Evolutionary conservation across 345 rosid genomes (phyloP).

Genomic region (Turritis glabra): DNA sequence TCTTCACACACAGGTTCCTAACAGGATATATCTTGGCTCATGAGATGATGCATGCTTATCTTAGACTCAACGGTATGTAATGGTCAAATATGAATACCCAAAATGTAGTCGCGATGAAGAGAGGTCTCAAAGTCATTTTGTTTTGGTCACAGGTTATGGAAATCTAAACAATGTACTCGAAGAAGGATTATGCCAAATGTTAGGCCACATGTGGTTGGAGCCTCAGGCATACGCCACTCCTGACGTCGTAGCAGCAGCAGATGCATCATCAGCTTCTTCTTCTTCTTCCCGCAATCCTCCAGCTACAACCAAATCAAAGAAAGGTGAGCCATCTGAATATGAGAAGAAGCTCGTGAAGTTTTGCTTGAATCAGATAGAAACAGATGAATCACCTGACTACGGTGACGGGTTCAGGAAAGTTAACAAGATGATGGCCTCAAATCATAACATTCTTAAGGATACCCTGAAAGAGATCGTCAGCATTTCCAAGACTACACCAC

Average conservation of each 20-base stretch:
- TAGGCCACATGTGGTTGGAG: conserved; percentile 88
- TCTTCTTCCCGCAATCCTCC: conserved; percentile 41
- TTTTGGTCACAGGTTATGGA: neutral
- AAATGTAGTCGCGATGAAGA: neutral
- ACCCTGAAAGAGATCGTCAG: conserved; percentile 46
- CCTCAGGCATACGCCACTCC: conserved; percentile 57
- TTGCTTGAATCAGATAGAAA: conserved; percentile 63
- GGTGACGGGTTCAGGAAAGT: conserved; percentile 75
- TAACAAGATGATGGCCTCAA: conserved; percentile 50
- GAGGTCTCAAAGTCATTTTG: neutral
- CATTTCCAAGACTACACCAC: neutral
- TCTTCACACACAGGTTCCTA: conserved; percentile 50
- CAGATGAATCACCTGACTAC: conserved; percentile 67
- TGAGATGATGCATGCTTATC: conserved; percentile 99
- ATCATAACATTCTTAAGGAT: conserved; percentile 42
- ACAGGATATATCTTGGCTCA: conserved; percentile 92
- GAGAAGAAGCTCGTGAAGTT: conserved; percentile 70
- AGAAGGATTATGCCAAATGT: conserved; percentile 91
- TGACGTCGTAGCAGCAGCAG: conserved; percentile 21
- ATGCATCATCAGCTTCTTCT: neutral
- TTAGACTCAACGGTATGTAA: conserved; percentile 73
- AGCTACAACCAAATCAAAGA: conserved; percentile 49
- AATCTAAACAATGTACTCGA: conserved; percentile 67
- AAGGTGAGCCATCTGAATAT: conserved; percentile 51
- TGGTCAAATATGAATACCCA: neutral